These are phyloP conservation scores for Dactylellina drechsleri DNA, from an alignment of 2,329 filamentous ascomycete genomes.

Conservation along the genomic window DNA sequence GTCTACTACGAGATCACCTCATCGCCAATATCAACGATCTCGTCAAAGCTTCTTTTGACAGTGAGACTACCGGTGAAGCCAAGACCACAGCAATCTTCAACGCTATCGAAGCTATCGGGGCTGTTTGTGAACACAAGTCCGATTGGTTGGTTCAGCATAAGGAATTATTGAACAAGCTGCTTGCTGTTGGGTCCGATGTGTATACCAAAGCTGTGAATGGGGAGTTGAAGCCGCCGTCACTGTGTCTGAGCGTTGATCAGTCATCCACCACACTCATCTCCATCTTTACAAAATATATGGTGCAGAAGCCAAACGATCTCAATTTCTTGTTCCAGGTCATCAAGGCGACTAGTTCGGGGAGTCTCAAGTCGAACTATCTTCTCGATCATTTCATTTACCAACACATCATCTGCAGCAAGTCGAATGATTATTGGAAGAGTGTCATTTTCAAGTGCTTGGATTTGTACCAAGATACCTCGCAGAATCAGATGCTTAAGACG, in stretches of 20 bases:
- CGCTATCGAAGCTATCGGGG: constrained; percentile 83
- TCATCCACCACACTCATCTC: constrained; percentile 86
- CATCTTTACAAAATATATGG: constrained; percentile 82
- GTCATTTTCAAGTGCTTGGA: constrained; percentile 88
- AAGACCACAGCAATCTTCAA: constrained; percentile 79
- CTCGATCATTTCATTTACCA: constrained; percentile 86
- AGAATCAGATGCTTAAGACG: constrained; percentile 88
- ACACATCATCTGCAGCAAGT: constrained; percentile 82
- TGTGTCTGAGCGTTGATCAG: constrained; percentile 84
- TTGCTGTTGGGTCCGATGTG: constrained; percentile 78
- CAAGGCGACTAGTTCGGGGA: constrained; percentile 82
- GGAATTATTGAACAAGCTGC: constrained; percentile 71
- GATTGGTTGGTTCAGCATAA: constrained; percentile 73
- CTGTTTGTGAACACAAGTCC: constrained; percentile 75
- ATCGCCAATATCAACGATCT: constrained; percentile 78
- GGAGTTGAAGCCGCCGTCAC: constrained; percentile 70
- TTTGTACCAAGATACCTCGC: constrained; percentile 79
- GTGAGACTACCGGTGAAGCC: constrained; percentile 72
- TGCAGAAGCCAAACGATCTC: constrained; percentile 77
- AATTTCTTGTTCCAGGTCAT: constrained; percentile 83
- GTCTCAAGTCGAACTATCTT: constrained; percentile 79
- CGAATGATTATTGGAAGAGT: constrained; percentile 84
- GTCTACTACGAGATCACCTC: constrained; percentile 77
- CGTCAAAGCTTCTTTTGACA: constrained; percentile 72
- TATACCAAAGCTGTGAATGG: constrained; percentile 78